Percentiles rank a stretch among this genome's conserved stretches.
phyloP scores from a whole-genome alignment of 306 rosid species.

The Vigna angularis region DNA sequence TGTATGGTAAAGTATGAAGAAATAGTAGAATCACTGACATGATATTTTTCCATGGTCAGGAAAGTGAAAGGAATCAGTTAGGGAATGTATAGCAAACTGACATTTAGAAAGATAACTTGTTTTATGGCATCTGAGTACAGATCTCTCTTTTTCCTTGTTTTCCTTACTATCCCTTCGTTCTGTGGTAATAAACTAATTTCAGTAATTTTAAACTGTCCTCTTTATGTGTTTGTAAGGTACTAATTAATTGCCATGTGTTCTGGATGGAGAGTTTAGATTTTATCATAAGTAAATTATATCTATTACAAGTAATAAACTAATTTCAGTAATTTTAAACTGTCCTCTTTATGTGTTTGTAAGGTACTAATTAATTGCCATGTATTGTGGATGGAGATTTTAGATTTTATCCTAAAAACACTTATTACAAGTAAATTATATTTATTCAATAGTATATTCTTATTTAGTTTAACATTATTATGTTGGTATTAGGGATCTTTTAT shows the following conservation, averaged over 20 bases:
- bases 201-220: background rate
- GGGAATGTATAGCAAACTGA: background rate
- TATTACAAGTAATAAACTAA: background rate
- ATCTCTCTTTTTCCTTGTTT: background rate
- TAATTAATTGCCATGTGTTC: background rate
- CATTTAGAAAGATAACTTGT: constrained; percentile 2
- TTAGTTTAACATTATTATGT: background rate
- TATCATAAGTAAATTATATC: background rate
- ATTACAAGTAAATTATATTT: background rate
- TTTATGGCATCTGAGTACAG: background rate
- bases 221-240: background rate
- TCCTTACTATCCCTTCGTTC: background rate
- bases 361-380: background rate
- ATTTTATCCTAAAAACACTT: constrained; percentile 2
- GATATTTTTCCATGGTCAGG: background rate
- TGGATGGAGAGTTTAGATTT: constrained; percentile 17
- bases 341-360: background rate
- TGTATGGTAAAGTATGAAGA: constrained; percentile 1
- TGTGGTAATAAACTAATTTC: background rate
- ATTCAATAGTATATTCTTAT: background rate
- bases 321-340: background rate
- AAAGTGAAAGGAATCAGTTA: constrained; percentile 25
- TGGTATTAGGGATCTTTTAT: background rate
- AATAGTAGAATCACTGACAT: constrained; percentile 1
- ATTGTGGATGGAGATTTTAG: constrained; percentile 14